phyloP scores from a whole-genome alignment of 2,329 filamentous ascomycete genomes.

The Moelleriella libera region DNA sequence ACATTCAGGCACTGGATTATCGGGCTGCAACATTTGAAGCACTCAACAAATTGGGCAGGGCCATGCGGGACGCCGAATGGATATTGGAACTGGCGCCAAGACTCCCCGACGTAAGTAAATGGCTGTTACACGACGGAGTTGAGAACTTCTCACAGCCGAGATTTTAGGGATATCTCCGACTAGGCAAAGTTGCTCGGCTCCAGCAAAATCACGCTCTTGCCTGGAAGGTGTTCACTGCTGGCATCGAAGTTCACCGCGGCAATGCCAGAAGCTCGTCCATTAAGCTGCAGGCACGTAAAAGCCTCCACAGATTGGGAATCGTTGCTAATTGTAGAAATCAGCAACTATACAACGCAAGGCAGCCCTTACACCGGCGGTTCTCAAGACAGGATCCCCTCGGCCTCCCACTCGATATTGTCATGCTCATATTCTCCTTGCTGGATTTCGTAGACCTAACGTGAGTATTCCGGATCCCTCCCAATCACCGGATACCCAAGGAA shows the following conservation, averaged over 20 bases:
- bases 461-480: neutral
- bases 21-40: conserved; percentile 25
- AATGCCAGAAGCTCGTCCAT: conserved; percentile 12
- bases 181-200: conserved; percentile 23
- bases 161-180: conserved; percentile 24
- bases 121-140: neutral
- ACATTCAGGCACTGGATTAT: conserved; percentile 26
- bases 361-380: conserved; percentile 19
- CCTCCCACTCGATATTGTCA: conserved; percentile 21
- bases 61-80: conserved; percentile 26
- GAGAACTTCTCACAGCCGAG: neutral
- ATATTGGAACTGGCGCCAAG: conserved; percentile 26
- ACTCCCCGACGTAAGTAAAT: conserved; percentile 20
- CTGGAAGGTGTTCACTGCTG: conserved; percentile 24
- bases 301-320: neutral
- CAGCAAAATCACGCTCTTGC: conserved; percentile 22
- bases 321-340: conserved; percentile 5
- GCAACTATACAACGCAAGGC: conserved; percentile 20
- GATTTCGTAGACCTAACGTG: conserved; percentile 18
- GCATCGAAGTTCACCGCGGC: conserved; percentile 18
- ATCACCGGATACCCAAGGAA: neutral
- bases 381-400: conserved; percentile 19
- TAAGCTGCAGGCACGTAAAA: conserved; percentile 17
- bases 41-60: conserved; percentile 20
- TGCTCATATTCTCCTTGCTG: conserved; percentile 19